phyloP scores from a whole-genome alignment of 108 stramenopile genomes.

The Nitzschia putrida region DNA sequence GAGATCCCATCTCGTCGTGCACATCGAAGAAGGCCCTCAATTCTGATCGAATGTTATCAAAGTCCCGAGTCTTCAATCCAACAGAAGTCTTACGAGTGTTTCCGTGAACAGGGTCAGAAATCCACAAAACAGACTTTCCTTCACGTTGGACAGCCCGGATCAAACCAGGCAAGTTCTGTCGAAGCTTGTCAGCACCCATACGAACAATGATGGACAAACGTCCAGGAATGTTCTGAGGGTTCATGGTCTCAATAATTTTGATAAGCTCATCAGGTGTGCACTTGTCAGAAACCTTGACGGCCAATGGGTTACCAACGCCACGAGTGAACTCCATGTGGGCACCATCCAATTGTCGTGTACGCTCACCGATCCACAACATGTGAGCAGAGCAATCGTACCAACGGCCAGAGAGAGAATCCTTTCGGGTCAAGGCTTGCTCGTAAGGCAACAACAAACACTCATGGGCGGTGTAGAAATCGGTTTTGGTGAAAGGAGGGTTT shows the following conservation, averaged over 20 bases:
- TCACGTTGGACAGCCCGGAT: conserved; percentile 96
- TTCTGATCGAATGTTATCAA: conserved; percentile 93
- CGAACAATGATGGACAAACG: conserved; percentile 96
- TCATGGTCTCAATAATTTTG: conserved; percentile 88
- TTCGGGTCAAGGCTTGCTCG: conserved; percentile 95
- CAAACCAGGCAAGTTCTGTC: conserved; percentile 92
- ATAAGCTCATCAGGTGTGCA: conserved; percentile 93
- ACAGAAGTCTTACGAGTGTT: conserved; percentile 94
- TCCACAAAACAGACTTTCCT: conserved; percentile 95
- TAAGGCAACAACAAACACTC: conserved; percentile 97
- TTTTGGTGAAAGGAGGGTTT: conserved; percentile 82
- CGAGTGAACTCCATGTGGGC: conserved; percentile 98
- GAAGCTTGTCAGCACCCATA: conserved; percentile 95
- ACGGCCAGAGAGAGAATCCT: conserved; percentile 94
- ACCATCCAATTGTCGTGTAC: conserved; percentile 95
- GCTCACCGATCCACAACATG: conserved; percentile 99
- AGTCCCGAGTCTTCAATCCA: conserved; percentile 96
- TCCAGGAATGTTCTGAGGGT: conserved; percentile 96
- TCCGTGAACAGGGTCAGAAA: conserved; percentile 97
- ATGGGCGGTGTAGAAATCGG: conserved; percentile 96
- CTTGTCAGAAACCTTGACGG: conserved; percentile 96
- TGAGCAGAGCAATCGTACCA: conserved; percentile 98
- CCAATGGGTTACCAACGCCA: conserved; percentile 97
- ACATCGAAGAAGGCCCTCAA: conserved; percentile 98
- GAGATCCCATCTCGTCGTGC: conserved; percentile 96